A percentile compares a stretch with the other conserved stretches of the same genome.
Conservation (phyloP, 352 stramenopile genomes). For the Bremia lactucae region DNA sequence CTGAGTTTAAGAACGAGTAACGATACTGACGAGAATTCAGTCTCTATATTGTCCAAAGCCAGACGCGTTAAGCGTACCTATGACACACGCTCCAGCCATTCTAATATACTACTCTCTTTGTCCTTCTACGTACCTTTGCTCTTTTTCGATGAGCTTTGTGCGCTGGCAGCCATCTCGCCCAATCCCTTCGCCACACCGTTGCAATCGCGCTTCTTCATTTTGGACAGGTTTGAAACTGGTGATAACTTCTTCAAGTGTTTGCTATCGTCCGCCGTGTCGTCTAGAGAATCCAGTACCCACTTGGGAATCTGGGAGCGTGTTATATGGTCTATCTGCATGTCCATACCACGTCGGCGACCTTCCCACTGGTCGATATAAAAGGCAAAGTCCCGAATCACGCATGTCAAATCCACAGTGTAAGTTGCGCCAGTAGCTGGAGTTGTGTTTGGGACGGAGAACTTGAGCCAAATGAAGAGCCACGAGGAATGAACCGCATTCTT, state of each 20-base stretch:
- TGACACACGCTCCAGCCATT: not conserved
- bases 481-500: constrained; percentile 29
- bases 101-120: not conserved
- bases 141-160: constrained; percentile 18
- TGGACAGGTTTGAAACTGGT: constrained; percentile 7
- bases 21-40: not conserved
- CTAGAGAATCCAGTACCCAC: constrained; percentile 47
- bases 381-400: constrained; percentile 67
- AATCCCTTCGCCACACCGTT: not conserved
- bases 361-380: constrained; percentile 70
- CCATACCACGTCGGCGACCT: constrained; percentile 60
- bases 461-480: constrained; percentile 72
- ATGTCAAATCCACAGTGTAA: constrained; percentile 55
- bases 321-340: constrained; percentile 72
- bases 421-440: constrained; percentile 2
- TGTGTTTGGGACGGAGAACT: constrained; percentile 38
- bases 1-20: constrained; percentile 92
- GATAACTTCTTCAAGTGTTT: constrained; percentile 19
- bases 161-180: not conserved
- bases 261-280: constrained; percentile 15
- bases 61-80: not conserved
- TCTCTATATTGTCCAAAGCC: not conserved
- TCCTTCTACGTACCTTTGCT: constrained; percentile 31
- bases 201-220: constrained; percentile 25
- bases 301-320: constrained; percentile 36